A percentile compares a stretch with the other conserved stretches of the same genome.
phyloP scores from a whole-genome alignment of 164 flowering plant genomes.

The Pachysandra terminalis region DNA sequence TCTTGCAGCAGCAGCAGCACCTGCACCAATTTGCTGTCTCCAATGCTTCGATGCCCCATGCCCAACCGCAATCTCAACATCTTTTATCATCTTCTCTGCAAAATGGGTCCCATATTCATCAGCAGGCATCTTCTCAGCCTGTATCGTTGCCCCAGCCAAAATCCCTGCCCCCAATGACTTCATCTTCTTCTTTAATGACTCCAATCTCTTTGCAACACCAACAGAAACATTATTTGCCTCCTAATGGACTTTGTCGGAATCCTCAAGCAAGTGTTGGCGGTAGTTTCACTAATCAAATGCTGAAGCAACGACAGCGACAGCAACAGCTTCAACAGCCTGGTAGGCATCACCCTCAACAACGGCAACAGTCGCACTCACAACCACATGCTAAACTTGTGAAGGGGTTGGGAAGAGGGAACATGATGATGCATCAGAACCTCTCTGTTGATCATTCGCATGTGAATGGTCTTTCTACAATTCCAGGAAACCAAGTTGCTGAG shows the following conservation, averaged over 20 bases:
- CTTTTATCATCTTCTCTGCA: slow-evolving; percentile 58
- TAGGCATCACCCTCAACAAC: background rate
- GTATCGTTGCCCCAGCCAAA: slow-evolving; percentile 38
- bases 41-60: slow-evolving; percentile 48
- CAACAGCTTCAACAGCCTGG: slow-evolving; percentile 38
- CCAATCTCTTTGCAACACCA: slow-evolving; percentile 43
- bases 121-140: slow-evolving; percentile 48
- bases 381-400: slow-evolving; percentile 66
- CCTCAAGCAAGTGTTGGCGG: slow-evolving; percentile 35
- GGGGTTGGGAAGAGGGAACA: slow-evolving; percentile 67
- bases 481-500: slow-evolving; percentile 37
- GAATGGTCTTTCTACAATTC: slow-evolving; percentile 43
- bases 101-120: slow-evolving; percentile 51
- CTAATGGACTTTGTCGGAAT: slow-evolving; percentile 37
- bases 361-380: slow-evolving; percentile 53
- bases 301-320: slow-evolving; percentile 63
- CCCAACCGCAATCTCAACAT: slow-evolving; percentile 51
- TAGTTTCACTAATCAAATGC: slow-evolving; percentile 47
- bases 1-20: slow-evolving; percentile 43
- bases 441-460: slow-evolving; percentile 37
- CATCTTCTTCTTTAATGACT: slow-evolving; percentile 43
- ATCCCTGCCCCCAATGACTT: slow-evolving; percentile 24
- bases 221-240: slow-evolving; percentile 43
- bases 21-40: slow-evolving; percentile 50
- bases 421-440: slow-evolving; percentile 18